phyloP scores from a whole-genome alignment of 495 filamentous ascomycete species.

The Penicillium argentinense region DNA sequence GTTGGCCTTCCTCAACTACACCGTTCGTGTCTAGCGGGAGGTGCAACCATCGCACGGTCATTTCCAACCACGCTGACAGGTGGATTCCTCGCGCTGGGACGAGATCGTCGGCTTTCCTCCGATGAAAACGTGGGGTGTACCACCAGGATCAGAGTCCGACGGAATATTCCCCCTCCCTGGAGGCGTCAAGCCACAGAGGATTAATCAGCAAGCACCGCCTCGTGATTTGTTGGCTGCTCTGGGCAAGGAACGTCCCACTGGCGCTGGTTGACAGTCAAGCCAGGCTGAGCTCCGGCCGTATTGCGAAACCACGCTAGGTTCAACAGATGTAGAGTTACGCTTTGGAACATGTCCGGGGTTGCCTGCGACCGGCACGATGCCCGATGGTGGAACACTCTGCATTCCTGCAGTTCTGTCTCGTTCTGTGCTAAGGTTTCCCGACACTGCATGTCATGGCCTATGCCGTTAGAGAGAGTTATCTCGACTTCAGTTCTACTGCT shows the following conservation, averaged over 20 bases:
- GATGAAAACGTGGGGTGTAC: too few relatives aligned
- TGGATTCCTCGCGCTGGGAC: too few relatives aligned
- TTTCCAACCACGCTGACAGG: neutral
- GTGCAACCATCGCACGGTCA: neutral
- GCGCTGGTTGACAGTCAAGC: too few relatives aligned
- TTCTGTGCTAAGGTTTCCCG: neutral
- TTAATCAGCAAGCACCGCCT: neutral
- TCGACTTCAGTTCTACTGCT: too few relatives aligned
- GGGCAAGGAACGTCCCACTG: too few relatives aligned
- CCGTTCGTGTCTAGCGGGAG: neutral
- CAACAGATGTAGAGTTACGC: too few relatives aligned
- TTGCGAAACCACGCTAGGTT: too few relatives aligned
- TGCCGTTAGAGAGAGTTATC: too few relatives aligned
- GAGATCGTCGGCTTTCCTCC: constrained; percentile 1
- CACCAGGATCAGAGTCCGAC: too few relatives aligned
- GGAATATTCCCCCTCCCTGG: too few relatives aligned
- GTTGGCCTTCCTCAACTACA: neutral
- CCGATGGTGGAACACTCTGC: constrained; percentile 1
- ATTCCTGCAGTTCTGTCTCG: neutral
- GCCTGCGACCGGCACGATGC: neutral
- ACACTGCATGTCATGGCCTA: neutral
- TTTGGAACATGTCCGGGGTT: too few relatives aligned
- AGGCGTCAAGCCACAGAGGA: too few relatives aligned
- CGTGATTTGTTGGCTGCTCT: constrained; percentile 1
- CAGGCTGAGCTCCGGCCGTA: neutral